A percentile compares a stretch with the other conserved stretches of the same genome.
Conservation (phyloP, 2,329 filamentous ascomycete genomes). For the Chaetothyriales sp. region DNA sequence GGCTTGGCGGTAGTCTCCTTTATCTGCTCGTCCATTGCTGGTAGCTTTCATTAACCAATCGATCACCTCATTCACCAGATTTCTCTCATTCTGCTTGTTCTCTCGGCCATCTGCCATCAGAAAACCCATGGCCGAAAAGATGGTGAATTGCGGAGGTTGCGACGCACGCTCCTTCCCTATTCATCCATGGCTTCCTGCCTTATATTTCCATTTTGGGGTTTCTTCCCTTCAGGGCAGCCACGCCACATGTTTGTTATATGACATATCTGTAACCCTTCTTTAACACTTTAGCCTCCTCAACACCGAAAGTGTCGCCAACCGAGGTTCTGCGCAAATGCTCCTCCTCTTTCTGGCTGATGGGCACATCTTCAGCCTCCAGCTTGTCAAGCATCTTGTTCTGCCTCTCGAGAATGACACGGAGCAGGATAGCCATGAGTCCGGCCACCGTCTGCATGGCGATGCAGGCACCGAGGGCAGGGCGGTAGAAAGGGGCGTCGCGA, state of each 20-base stretch:
- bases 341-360: constrained; percentile 36
- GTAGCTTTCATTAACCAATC: too few species aligned
- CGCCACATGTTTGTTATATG: constrained; percentile 21
- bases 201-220: too few species aligned
- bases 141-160: too few species aligned
- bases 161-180: too few species aligned
- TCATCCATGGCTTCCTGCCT: too few species aligned
- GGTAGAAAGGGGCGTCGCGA: constrained; percentile 26
- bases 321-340: constrained; percentile 37
- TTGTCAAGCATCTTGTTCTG: constrained; percentile 38
- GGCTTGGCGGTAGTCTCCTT: too few species aligned
- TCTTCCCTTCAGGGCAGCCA: too few species aligned
- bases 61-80: too few species aligned
- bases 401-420: constrained; percentile 27
- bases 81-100: too few species aligned
- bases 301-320: constrained; percentile 37
- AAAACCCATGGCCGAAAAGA: too few species aligned
- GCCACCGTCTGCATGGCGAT: constrained; percentile 29
- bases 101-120: too few species aligned
- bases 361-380: constrained; percentile 35
- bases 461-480: constrained; percentile 28
- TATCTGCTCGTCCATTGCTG: too few species aligned
- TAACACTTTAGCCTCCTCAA: constrained; percentile 36
- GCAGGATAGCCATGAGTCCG: constrained; percentile 22
- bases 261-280: constrained; percentile 44